phyloP scores from a whole-genome alignment of 148 eudicot species.

The Rhododendron williamsianum region DNA sequence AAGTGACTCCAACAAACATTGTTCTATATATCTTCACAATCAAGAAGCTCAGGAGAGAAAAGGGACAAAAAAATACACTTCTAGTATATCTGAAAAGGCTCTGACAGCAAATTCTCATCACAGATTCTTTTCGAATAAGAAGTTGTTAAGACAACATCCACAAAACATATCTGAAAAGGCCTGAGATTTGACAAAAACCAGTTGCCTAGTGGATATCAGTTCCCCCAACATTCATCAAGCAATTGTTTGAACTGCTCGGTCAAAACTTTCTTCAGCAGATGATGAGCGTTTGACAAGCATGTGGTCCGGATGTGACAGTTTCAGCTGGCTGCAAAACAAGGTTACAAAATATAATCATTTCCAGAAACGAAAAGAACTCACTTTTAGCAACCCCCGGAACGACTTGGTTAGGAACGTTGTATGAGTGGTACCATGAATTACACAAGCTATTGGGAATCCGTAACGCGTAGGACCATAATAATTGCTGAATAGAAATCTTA shows the following conservation, averaged over 20 bases:
- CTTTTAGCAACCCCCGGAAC: neutral
- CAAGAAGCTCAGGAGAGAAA: neutral
- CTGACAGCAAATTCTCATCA: neutral
- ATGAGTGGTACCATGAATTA: neutral
- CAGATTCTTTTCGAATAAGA: neutral
- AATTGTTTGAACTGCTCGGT: slow-evolving; percentile 66
- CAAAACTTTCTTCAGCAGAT: slow-evolving; percentile 67
- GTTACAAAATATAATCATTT: neutral
- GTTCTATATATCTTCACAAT: neutral
- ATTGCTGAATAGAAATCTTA: neutral
- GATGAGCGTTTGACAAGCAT: slow-evolving; percentile 58
- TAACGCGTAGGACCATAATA: neutral
- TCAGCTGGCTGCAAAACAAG: slow-evolving; percentile 62
- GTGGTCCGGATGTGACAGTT: slow-evolving; percentile 70
- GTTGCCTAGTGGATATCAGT: neutral
- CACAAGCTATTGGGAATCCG: neutral
- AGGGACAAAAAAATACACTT: too few relatives aligned
- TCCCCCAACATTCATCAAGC: slow-evolving; percentile 26
- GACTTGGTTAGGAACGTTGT: neutral
- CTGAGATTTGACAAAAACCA: neutral
- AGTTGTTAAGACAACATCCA: neutral
- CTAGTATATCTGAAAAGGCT: neutral
- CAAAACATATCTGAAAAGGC: neutral
- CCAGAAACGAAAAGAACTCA: neutral
- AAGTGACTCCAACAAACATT: neutral